Evolutionary conservation across 1,139 yeast species (phyloP).

Genomic region (Geotrichum candidum): DNA sequence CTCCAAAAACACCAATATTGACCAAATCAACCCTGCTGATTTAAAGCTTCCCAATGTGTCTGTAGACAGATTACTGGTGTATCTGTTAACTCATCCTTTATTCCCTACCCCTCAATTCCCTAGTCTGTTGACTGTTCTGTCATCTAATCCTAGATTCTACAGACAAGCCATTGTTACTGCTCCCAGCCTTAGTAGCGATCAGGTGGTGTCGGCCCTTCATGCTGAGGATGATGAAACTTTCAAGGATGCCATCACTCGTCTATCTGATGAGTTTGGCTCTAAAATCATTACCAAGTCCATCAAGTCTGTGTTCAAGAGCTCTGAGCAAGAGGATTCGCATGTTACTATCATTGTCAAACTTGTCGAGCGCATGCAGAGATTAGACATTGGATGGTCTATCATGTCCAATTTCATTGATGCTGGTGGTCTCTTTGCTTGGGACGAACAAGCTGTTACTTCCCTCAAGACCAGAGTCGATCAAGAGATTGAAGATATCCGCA

Average conservation of each 20-base stretch:
- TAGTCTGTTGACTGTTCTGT: slow-evolving; percentile 50
- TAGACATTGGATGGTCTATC: slow-evolving; percentile 54
- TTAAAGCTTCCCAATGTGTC: slow-evolving; percentile 5
- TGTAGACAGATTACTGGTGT: slow-evolving; percentile 53
- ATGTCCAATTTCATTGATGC: slow-evolving; percentile 63
- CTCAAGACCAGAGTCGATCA: slow-evolving; percentile 40
- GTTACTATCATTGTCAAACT: slow-evolving; percentile 36
- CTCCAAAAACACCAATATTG: slow-evolving; percentile 6
- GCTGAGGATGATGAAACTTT: slow-evolving; percentile 54
- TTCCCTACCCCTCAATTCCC: slow-evolving; percentile 59
- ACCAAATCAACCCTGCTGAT: slow-evolving; percentile 13
- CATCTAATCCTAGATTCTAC: slow-evolving; percentile 53
- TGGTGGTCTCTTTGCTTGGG: slow-evolving; percentile 65
- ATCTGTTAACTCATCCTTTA: slow-evolving; percentile 78
- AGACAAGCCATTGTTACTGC: slow-evolving; percentile 80
- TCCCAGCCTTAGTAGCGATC: slow-evolving; percentile 58
- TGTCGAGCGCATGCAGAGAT: slow-evolving; percentile 38
- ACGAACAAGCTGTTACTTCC: slow-evolving; percentile 45
- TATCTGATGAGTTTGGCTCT: slow-evolving; percentile 51
- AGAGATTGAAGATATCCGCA: slow-evolving; percentile 47
- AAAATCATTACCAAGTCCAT: slow-evolving; percentile 29
- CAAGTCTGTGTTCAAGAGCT: slow-evolving; percentile 17
- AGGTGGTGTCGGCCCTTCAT: slow-evolving; percentile 54
- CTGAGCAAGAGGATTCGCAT: slow-evolving; percentile 17
- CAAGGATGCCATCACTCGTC: slow-evolving; percentile 59